phyloP scores from a whole-genome alignment of 306 rosid genomes.

The Cicer chorassanicum region DNA sequence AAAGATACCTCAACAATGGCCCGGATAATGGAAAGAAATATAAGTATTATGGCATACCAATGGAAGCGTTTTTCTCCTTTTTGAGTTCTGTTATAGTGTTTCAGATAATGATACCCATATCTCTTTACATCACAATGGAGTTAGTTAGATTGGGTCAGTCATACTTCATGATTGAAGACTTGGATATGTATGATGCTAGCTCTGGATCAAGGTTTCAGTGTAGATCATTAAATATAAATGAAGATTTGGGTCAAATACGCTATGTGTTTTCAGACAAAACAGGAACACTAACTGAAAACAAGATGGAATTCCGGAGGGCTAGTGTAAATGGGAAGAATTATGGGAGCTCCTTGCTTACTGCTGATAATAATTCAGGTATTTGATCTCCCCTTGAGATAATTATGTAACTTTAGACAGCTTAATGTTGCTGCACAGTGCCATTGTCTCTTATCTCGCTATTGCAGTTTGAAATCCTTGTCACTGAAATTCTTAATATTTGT shows the following conservation, averaged over 20 bases:
- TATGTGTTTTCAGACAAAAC: slow-evolving; percentile 96
- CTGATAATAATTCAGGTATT: slow-evolving; percentile 60
- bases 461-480: slow-evolving; percentile 34
- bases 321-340: slow-evolving; percentile 74
- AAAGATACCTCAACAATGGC: slow-evolving; percentile 56
- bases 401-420: slow-evolving; percentile 19
- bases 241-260: slow-evolving; percentile 96
- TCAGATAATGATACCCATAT: slow-evolving; percentile 99
- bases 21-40: slow-evolving; percentile 57
- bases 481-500: slow-evolving; percentile 3
- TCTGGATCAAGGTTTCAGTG: slow-evolving; percentile 94
- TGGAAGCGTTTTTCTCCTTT: slow-evolving; percentile 92
- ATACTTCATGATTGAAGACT: slow-evolving; percentile 93
- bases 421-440: slow-evolving; percentile 13
- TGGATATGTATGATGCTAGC: slow-evolving; percentile 67
- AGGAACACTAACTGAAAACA: slow-evolving; percentile 96
- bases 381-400: slow-evolving; percentile 36
- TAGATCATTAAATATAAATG: slow-evolving; percentile 95
- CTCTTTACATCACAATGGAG: slow-evolving; percentile 97
- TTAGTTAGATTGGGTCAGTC: slow-evolving; percentile 97
- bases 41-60: slow-evolving; percentile 81
- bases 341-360: slow-evolving; percentile 55
- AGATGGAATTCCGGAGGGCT: slow-evolving; percentile 93
- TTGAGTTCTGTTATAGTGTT: slow-evolving; percentile 94
- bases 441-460: slow-evolving; percentile 19